A percentile compares a stretch with the other conserved stretches of the same genome.
phyloP scores from a whole-genome alignment of 345 rosid genomes.

The Barbarea vulgaris region DNA sequence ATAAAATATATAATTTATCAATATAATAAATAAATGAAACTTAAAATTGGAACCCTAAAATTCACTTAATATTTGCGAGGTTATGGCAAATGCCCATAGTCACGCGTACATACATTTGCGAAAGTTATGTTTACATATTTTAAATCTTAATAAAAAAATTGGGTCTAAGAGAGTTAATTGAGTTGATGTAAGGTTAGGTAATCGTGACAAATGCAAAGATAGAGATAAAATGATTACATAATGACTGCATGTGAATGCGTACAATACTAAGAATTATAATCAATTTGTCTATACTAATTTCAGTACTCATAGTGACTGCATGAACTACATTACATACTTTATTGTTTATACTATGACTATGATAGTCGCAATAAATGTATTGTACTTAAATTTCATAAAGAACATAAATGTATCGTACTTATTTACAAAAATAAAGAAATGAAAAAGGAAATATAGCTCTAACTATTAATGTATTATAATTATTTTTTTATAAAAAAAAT shows the following conservation, averaged over 20 bases:
- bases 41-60: no score
- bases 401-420: no score
- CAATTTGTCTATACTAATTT: background rate
- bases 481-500: background rate
- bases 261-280: background rate
- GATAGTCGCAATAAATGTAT: background rate
- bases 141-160: background rate
- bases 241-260: no score
- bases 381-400: background rate
- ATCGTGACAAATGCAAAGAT: no score
- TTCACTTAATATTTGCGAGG: no score
- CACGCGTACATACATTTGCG: background rate
- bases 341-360: background rate
- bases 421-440: no score
- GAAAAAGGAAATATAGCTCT: background rate
- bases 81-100: no score
- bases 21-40: no score
- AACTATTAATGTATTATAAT: background rate
- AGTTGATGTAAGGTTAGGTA: background rate
- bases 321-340: background rate
- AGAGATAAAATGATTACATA: no score
- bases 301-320: background rate
- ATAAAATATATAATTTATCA: no score
- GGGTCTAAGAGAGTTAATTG: background rate
- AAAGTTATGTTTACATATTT: background rate